phyloP scores from a whole-genome alignment of 2,329 filamentous ascomycete genomes.

The Aspergillus brunneoviolaceus region DNA sequence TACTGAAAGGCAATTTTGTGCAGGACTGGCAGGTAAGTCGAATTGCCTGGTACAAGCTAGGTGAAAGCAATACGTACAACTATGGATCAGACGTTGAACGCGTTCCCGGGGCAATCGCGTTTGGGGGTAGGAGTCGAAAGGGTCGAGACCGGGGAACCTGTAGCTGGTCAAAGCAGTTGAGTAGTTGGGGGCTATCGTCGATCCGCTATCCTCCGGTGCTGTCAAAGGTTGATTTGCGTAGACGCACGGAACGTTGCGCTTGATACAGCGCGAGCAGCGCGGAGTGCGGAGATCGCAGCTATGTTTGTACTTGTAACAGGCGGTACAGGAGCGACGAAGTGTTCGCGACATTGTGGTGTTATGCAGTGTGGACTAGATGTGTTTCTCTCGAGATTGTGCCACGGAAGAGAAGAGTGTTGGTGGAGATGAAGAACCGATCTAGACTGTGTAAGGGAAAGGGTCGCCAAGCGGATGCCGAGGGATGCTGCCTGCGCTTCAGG shows the following conservation, averaged over 20 bases:
- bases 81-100: constrained; percentile 57
- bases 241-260: constrained; percentile 48
- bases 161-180: constrained; percentile 23
- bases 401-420: neutral
- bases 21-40: constrained; percentile 45
- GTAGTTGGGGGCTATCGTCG: neutral
- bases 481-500: neutral
- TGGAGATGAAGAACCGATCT: neutral
- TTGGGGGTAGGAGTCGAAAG: constrained; percentile 57
- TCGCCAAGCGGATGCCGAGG: neutral
- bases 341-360: constrained; percentile 51
- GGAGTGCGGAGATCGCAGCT: constrained; percentile 57
- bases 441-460: neutral
- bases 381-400: neutral
- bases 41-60: neutral
- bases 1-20: constrained; percentile 61
- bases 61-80: constrained; percentile 44
- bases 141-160: constrained; percentile 48
- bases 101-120: constrained; percentile 53
- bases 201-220: constrained; percentile 14
- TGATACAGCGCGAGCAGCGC: constrained; percentile 56
- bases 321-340: constrained; percentile 58
- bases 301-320: constrained; percentile 57
- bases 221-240: constrained; percentile 57
- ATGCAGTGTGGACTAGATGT: neutral